phyloP scores from a whole-genome alignment of 495 filamentous ascomycete species.

The Tuber microsphaerosporum region DNA sequence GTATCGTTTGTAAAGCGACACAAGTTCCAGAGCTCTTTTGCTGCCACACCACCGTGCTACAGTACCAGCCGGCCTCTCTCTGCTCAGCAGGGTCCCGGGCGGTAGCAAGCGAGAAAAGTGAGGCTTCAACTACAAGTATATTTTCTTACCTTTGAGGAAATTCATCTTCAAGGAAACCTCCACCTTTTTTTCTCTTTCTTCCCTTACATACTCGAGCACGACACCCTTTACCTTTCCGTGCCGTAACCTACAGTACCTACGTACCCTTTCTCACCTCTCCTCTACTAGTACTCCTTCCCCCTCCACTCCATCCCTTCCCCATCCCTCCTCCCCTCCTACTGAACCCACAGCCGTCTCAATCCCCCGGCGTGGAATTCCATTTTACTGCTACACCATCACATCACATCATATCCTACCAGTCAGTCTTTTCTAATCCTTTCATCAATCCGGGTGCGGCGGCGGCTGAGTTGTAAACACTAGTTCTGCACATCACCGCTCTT shows the following conservation, averaged over 20 bases:
- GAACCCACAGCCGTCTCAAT: not conserved
- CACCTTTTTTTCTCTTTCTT: not conserved
- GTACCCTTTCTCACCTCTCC: not conserved
- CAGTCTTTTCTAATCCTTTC: not conserved
- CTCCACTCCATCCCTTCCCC: not conserved
- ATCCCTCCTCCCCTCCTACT: not conserved
- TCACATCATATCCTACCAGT: not conserved
- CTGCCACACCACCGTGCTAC: too few relatives aligned
- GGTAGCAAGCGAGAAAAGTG: not conserved
- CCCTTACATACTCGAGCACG: not conserved
- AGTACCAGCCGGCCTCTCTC: not conserved
- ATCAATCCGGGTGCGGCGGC: conserved; percentile 11
- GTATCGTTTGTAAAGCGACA: not conserved
- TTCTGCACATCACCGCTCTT: conserved; percentile 33
- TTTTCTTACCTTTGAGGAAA: not conserved
- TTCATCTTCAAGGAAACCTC: not conserved
- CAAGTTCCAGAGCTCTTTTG: not conserved
- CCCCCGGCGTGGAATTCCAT: not conserved
- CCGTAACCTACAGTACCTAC: not conserved
- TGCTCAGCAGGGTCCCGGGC: not conserved
- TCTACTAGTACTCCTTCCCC: not conserved
- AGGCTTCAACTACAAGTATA: not conserved
- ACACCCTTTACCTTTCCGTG: not conserved
- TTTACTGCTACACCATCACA: not conserved
- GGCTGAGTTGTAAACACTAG: conserved; percentile 27